Percentiles rank a stretch among this genome's conserved stretches.
phyloP scores from a whole-genome alignment of 495 filamentous ascomycete genomes.

The Glutinoglossum americanum region DNA sequence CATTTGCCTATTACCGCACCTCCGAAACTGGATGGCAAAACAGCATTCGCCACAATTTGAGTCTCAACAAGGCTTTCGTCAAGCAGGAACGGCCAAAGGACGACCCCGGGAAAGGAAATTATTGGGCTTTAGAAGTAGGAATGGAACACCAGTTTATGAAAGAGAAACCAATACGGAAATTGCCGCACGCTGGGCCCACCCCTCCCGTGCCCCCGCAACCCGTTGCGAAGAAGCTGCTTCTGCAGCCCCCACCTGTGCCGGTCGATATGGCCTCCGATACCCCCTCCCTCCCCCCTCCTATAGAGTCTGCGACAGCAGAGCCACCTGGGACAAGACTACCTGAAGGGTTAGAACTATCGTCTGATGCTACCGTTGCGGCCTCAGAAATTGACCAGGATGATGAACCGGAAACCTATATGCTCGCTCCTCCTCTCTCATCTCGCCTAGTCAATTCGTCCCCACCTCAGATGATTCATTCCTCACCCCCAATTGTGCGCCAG shows the following conservation, averaged over 20 bases:
- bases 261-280: not conserved
- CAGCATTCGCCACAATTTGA: conserved; percentile 96
- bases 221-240: conserved; percentile 3
- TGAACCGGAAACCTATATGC: conserved; percentile 27
- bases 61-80: conserved; percentile 88
- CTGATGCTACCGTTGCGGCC: conserved; percentile 83
- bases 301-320: not conserved
- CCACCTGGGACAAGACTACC: not conserved
- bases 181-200: conserved; percentile 26
- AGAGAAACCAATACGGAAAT: conserved; percentile 40
- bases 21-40: conserved; percentile 90
- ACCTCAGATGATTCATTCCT: conserved; percentile 53
- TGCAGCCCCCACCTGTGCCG: not conserved
- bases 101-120: conserved; percentile 95
- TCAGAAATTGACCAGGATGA: conserved; percentile 57
- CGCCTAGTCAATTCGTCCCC: conserved; percentile 32
- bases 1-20: conserved; percentile 66
- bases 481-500: conserved; percentile 59
- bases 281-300: conserved; percentile 11
- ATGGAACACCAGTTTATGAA: conserved; percentile 75
- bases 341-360: conserved; percentile 45
- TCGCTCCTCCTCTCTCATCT: conserved; percentile 14
- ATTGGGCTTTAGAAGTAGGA: conserved; percentile 83
- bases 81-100: conserved; percentile 94
- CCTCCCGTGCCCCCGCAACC: conserved; percentile 13